Evolutionary conservation across 2,329 filamentous ascomycete genomes (phyloP).

Genomic region (Colletotrichum tabaci): DNA sequence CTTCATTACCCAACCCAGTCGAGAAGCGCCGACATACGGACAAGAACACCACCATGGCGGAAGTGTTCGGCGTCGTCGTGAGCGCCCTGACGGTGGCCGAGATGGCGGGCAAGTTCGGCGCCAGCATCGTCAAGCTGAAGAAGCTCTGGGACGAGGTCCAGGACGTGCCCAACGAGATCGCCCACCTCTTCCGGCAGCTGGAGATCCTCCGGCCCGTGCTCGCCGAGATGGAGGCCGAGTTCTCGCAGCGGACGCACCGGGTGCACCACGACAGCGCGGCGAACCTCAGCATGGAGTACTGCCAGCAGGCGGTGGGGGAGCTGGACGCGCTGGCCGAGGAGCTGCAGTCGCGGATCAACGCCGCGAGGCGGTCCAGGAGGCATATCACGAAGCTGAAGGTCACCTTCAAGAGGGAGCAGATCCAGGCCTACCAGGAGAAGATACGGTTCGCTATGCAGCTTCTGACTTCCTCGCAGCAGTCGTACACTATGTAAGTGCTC

Average conservation of each 20-base stretch:
- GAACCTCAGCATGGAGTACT: neutral
- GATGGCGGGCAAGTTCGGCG: slow-evolving; percentile 22
- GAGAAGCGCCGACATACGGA: neutral
- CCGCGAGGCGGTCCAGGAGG: slow-evolving; percentile 12
- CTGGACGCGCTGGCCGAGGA: slow-evolving; percentile 12
- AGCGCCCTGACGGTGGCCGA: slow-evolving; percentile 34
- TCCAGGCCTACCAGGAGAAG: slow-evolving; percentile 10
- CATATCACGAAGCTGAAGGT: slow-evolving; percentile 29
- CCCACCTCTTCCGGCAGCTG: slow-evolving; percentile 7
- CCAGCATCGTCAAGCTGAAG: slow-evolving; percentile 26
- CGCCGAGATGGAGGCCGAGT: neutral
- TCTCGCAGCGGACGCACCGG: neutral
- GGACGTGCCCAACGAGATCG: slow-evolving; percentile 30
- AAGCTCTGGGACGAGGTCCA: slow-evolving; percentile 33
- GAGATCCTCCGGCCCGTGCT: slow-evolving; percentile 13
- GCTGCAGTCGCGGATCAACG: neutral
- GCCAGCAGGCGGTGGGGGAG: slow-evolving; percentile 8
- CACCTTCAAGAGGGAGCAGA: slow-evolving; percentile 22
- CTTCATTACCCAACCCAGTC: too few relatives aligned
- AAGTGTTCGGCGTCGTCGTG: slow-evolving; percentile 27
- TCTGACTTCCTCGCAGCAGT: slow-evolving; percentile 3
- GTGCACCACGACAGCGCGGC: neutral
- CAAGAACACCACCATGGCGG: slow-evolving; percentile 22
- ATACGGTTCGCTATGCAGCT: slow-evolving; percentile 15
- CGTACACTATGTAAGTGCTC: slow-evolving; percentile 1